Percentiles rank a stretch among this genome's conserved stretches.
These are phyloP conservation scores for Mrakiaceae sp. DNA, from an alignment of 1,284 basidiomycete species.

Conservation along the genomic window DNA sequence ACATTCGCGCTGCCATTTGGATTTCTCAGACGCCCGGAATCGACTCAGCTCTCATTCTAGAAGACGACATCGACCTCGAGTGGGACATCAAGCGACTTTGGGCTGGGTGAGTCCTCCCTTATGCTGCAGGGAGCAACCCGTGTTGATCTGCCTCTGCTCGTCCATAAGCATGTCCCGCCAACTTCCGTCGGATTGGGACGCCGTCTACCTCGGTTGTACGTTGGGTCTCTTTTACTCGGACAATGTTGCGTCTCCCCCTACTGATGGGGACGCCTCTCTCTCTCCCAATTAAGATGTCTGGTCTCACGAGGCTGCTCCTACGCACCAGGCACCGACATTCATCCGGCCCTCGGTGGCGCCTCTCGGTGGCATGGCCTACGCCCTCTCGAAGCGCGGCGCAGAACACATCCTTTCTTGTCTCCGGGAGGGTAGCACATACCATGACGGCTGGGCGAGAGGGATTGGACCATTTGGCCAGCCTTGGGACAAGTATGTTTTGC, in stretches of 20 bases:
- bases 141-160: too few relatives aligned
- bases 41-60: background rate
- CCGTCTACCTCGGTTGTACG: slow-evolving; percentile 1
- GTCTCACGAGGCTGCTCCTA: background rate
- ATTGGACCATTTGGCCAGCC: slow-evolving; percentile 1
- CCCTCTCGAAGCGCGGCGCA: background rate
- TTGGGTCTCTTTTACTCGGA: background rate
- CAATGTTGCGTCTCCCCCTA: too few relatives aligned
- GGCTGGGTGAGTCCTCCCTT: background rate
- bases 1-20: background rate
- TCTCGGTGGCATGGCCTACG: background rate
- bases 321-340: background rate
- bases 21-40: background rate
- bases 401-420: background rate
- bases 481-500: background rate
- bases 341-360: background rate
- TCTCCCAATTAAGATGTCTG: background rate
- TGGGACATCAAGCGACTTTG: slow-evolving; percentile 3
- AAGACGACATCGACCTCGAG: slow-evolving; percentile 5
- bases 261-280: background rate
- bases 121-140: too few relatives aligned
- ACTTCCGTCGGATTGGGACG: background rate
- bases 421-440: background rate
- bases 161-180: background rate
- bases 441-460: background rate